Evolutionary conservation across 2,329 filamentous ascomycete species (phyloP), one percentile per base, ranked within the genome.

Genomic region (Penicillium sp.): DNA sequence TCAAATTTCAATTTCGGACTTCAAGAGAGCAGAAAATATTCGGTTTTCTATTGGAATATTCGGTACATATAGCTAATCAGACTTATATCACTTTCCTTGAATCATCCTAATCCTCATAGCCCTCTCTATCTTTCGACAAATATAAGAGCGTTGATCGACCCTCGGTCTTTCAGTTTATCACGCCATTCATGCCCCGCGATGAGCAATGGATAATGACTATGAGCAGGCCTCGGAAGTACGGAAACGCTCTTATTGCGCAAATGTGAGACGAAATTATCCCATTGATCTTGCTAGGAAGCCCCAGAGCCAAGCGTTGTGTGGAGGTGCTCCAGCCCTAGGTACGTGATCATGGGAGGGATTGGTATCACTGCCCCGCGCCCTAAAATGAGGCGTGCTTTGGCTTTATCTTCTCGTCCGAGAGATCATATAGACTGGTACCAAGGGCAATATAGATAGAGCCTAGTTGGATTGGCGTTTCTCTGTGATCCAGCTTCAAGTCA

Each of bases 171-270:
- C 39, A 29, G 26, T 39, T 46, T 9, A 65, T 63, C 64, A 66
- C 64, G 64, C 55, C 60, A 67, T 67, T 45, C 31, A 35, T 52
- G 55, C 63, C 63, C 64, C 64, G 61, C 62, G 55, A 60, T 63
- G 58, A 58, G 62, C 63, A 62, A 67, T 62, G 49, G 38, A 19
- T 26, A 54, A 13, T 15, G 53, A 22, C 40, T 43, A n/a, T 8
- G 28, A 12, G 51, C 2, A 48, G 49, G 26, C 48, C 55, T 17
- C 35, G 34, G 24, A 29, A 35, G 41, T 33, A 51, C 32, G 38
- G 49, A 43, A 54, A 52, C 35, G 43, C 46, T 33, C 39, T 33
- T 9, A 55, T 46, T 42, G 31, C 46, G 44, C 43, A 50, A 49
- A 54, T 43, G 28, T 21, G 52, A 46, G 51, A 37, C 29, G 40